A percentile compares a stretch with the other conserved stretches of the same genome.
These are phyloP conservation scores for Poronia punctata DNA, from an alignment of 495 filamentous ascomycete species.

Conservation along the genomic window DNA sequence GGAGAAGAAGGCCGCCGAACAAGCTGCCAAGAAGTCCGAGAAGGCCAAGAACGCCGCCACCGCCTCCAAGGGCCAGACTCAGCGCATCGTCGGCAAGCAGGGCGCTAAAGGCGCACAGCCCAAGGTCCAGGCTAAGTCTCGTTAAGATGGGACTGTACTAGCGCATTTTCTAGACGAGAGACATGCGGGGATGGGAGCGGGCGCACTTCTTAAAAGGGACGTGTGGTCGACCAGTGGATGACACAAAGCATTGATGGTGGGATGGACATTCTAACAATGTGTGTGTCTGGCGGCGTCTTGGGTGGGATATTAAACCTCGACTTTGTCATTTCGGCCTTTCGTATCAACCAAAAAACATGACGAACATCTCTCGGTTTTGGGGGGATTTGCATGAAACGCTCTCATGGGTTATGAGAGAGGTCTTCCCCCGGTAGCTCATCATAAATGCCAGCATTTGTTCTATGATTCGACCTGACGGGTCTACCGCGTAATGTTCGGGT, in stretches of 20 bases:
- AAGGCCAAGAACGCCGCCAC: slow-evolving; percentile 89
- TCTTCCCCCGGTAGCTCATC: slow-evolving; percentile 23
- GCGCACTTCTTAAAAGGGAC: too few relatives aligned
- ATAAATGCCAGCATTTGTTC: slow-evolving; percentile 24
- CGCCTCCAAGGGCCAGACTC: slow-evolving; percentile 66
- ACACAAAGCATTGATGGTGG: slow-evolving; percentile 11
- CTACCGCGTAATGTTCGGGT: background rate
- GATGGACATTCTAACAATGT: slow-evolving; percentile 15
- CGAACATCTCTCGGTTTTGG: slow-evolving; percentile 15
- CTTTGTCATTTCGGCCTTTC: slow-evolving; percentile 15
- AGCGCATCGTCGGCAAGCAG: slow-evolving; percentile 88
- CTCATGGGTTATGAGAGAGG: slow-evolving; percentile 17
- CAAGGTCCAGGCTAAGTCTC: slow-evolving; percentile 82
- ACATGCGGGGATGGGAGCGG: slow-evolving; percentile 7
- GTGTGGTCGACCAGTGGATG: slow-evolving; percentile 11
- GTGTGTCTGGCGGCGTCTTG: slow-evolving; percentile 26
- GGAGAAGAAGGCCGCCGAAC: slow-evolving; percentile 85
- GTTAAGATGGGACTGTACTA: slow-evolving; percentile 49
- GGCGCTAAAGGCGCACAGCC: slow-evolving; percentile 81
- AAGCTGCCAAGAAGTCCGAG: slow-evolving; percentile 94
- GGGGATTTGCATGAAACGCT: slow-evolving; percentile 20
- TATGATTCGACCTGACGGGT: slow-evolving; percentile 9
- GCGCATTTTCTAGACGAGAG: background rate
- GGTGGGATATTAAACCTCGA: slow-evolving; percentile 27
- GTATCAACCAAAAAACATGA: slow-evolving; percentile 11